phyloP scores from a whole-genome alignment of 768 basidiomycete genomes.

The Phlebiopsis flavidoalba region DNA sequence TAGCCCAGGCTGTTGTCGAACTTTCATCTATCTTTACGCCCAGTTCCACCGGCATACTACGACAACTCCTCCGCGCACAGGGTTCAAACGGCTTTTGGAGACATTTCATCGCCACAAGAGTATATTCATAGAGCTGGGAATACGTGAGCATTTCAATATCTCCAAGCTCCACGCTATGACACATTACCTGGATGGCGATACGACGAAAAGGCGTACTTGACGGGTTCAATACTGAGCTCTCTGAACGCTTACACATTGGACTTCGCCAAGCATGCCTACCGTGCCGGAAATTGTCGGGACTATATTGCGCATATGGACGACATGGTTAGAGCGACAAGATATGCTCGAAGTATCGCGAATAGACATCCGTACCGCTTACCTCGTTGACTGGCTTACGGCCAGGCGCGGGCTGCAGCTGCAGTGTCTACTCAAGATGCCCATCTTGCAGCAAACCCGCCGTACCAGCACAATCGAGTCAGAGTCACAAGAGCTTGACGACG shows the following conservation, averaged over 20 bases:
- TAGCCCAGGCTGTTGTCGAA: conserved; percentile 31
- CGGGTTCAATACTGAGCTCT: conserved; percentile 24
- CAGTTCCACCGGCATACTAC: conserved; percentile 31
- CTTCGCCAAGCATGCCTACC: conserved; percentile 17
- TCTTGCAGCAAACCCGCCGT: too few species aligned
- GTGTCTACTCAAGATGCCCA: too few species aligned
- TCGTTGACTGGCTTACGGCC: background rate
- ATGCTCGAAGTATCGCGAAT: background rate
- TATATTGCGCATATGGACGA: conserved; percentile 22
- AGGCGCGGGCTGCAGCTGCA: too few species aligned
- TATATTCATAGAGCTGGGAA: conserved; percentile 8
- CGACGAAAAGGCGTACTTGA: conserved; percentile 16
- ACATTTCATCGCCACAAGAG: conserved; percentile 24
- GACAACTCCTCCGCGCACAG: conserved; percentile 14
- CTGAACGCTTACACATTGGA: conserved; percentile 14
- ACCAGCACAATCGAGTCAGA: too few species aligned
- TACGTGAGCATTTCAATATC: conserved; percentile 21
- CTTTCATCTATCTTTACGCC: conserved; percentile 34
- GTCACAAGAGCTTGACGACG: too few species aligned
- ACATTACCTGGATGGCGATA: conserved; percentile 19
- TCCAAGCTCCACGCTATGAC: conserved; percentile 22
- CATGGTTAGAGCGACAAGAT: conserved; percentile 16
- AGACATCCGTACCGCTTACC: background rate
- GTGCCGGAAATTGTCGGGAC: conserved; percentile 20
- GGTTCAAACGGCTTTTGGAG: conserved; percentile 20